A percentile compares a stretch with the other conserved stretches of the same genome.
These are phyloP conservation scores for Lolium rigidum DNA, from an alignment of 176 grass and related monocot genomes.

Conservation along the genomic window DNA sequence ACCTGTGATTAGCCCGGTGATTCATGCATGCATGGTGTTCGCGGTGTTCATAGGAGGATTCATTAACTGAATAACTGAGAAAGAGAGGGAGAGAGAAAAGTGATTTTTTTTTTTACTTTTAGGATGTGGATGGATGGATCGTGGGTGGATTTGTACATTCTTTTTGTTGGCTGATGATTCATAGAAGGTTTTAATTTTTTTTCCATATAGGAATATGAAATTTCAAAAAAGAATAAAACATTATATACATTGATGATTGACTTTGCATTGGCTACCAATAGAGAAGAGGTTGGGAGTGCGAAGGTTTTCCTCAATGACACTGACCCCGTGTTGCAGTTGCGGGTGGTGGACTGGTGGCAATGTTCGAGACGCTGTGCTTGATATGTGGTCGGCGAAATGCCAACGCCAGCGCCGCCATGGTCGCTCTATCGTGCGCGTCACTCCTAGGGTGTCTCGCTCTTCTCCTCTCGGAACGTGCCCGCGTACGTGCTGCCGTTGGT, in stretches of 20 bases:
- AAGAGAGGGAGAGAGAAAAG: background rate
- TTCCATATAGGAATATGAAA: conserved; percentile 1
- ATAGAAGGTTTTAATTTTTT: background rate
- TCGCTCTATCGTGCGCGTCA: background rate
- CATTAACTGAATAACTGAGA: conserved; percentile 22
- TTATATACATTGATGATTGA: background rate
- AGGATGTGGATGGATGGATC: background rate
- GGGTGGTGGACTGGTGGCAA: background rate
- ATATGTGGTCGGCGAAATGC: background rate
- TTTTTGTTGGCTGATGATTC: conserved; percentile 36
- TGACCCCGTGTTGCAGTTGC: background rate
- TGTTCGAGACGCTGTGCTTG: background rate
- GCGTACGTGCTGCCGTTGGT: background rate
- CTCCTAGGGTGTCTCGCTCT: background rate
- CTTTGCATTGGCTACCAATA: background rate
- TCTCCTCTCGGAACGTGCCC: background rate
- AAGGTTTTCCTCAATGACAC: background rate
- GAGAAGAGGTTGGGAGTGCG: too few relatives aligned
- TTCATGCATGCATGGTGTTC: conserved; percentile 38
- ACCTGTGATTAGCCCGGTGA: background rate
- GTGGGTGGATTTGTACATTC: conserved; percentile 36
- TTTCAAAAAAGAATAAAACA: background rate
- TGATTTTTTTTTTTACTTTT: background rate
- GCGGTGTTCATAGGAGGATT: conserved; percentile 2
- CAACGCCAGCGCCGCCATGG: background rate